phyloP scores from a whole-genome alignment of 345 rosid genomes.

The Pugionium cornutum region DNA sequence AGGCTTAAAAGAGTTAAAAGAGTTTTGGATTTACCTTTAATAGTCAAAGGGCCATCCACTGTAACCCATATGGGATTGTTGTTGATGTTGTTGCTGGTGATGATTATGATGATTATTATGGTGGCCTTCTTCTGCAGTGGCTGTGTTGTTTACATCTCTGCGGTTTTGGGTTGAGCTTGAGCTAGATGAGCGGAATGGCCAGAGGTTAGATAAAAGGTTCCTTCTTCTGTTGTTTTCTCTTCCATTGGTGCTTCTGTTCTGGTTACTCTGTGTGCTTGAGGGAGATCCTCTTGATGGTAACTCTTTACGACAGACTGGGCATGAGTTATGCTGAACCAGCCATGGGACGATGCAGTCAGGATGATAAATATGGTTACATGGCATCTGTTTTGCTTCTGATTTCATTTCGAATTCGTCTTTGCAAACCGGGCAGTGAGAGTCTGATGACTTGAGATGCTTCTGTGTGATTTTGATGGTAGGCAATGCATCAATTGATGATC shows the following conservation, averaged over 20 bases:
- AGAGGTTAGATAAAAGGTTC: conserved; percentile 56
- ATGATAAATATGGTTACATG: conserved; percentile 74
- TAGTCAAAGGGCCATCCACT: conserved; percentile 85
- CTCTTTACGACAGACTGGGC: conserved; percentile 89
- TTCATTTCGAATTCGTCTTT: conserved; percentile 68
- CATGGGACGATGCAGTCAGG: conserved; percentile 73
- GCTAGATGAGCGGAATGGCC: conserved; percentile 80
- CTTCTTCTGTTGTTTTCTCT: conserved; percentile 67
- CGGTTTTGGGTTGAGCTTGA: conserved; percentile 41
- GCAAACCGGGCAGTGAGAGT: conserved; percentile 78
- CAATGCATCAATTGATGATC: conserved; percentile 63
- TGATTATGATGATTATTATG: conserved; percentile 30
- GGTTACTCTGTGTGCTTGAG: conserved; percentile 49
- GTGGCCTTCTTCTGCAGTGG: conserved; percentile 50
- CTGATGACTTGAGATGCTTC: conserved; percentile 67
- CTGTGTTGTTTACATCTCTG: conserved; percentile 48
- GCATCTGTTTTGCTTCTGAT: conserved; percentile 77
- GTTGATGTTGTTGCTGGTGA: conserved; percentile 29
- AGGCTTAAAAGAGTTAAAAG: conserved; percentile 6
- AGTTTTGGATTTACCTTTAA: conserved; percentile 28
- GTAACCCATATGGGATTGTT: conserved; percentile 56
- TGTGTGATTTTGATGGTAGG: conserved; percentile 65
- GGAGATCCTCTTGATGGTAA: conserved; percentile 58
- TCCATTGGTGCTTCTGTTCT: conserved; percentile 42
- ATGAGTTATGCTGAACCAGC: conserved; percentile 80